A percentile compares a stretch with the other conserved stretches of the same genome.
phyloP scores from a whole-genome alignment of 495 filamentous ascomycete genomes.

The Hypoxylon perforatum region DNA sequence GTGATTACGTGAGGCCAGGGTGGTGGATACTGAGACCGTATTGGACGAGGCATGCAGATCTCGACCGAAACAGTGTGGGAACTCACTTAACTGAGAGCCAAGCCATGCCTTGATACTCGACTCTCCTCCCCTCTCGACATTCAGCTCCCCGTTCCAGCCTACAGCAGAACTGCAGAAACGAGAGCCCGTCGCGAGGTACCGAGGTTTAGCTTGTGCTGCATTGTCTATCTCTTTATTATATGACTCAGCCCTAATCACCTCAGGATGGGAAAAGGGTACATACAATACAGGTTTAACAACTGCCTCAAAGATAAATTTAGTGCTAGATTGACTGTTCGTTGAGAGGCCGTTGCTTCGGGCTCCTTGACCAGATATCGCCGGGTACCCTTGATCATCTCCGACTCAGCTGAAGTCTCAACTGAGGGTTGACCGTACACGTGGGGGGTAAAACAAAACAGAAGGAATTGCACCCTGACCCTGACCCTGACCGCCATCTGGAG shows the following conservation, averaged over 20 bases:
- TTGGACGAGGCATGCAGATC: slow-evolving; percentile 19
- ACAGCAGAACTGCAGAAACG: not conserved
- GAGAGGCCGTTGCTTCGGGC: too few relatives aligned
- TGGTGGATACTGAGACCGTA: not conserved
- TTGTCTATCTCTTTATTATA: slow-evolving; percentile 18
- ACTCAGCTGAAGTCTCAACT: slow-evolving; percentile 24
- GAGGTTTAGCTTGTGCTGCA: not conserved
- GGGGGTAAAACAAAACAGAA: slow-evolving; percentile 12
- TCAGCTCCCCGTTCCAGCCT: slow-evolving; percentile 11
- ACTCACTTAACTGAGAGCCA: slow-evolving; percentile 5
- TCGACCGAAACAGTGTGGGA: slow-evolving; percentile 10
- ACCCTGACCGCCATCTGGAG: slow-evolving; percentile 22
- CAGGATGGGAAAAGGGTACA: slow-evolving; percentile 3
- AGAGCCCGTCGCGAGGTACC: slow-evolving; percentile 6
- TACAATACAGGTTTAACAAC: not conserved
- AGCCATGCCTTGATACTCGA: slow-evolving; percentile 8
- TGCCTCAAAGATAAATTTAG: not conserved
- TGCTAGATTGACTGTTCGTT: slow-evolving; percentile 10
- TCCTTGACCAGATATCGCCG: slow-evolving; percentile 14
- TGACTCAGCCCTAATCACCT: slow-evolving; percentile 24
- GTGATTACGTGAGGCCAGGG: slow-evolving; percentile 38
- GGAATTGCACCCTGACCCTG: slow-evolving; percentile 7
- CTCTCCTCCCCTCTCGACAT: not conserved
- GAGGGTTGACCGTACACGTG: slow-evolving; percentile 19
- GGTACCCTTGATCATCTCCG: not conserved